These are phyloP conservation scores for Malassezia equina DNA, from an alignment of 1,284 basidiomycete genomes.

Conservation along the genomic window DNA sequence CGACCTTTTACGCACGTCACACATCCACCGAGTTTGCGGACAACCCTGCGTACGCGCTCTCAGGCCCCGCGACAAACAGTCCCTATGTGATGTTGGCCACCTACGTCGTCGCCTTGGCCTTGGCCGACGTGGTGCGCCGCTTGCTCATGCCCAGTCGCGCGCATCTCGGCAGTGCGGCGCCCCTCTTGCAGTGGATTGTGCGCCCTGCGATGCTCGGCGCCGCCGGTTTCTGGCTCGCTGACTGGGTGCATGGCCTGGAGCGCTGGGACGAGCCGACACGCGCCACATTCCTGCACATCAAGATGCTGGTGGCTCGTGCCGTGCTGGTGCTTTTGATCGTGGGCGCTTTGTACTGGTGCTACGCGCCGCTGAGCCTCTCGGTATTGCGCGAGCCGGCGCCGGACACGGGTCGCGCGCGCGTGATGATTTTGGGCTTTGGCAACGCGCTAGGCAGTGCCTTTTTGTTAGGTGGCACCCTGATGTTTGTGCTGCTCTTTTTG, in stretches of 20 bases:
- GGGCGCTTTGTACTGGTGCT: conserved; percentile 29
- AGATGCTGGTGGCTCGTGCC: conserved; percentile 21
- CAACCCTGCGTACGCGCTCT: conserved; percentile 16
- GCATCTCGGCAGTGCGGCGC: conserved; percentile 26
- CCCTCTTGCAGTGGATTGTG: conserved; percentile 30
- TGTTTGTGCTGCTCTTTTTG: conserved; percentile 59
- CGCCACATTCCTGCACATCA: conserved; percentile 20
- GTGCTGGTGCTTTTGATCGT: conserved; percentile 21
- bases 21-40: conserved; percentile 16
- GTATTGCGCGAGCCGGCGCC: conserved; percentile 18
- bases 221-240: conserved; percentile 34
- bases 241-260: conserved; percentile 22
- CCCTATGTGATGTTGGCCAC: conserved; percentile 20
- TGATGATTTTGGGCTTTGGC: conserved; percentile 72
- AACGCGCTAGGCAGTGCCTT: conserved; percentile 83
- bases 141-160: conserved; percentile 25
- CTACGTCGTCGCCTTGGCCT: conserved; percentile 25
- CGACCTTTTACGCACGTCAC: conserved; percentile 52
- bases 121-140: conserved; percentile 20
- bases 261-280: conserved; percentile 12
- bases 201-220: conserved; percentile 33
- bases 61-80: conserved; percentile 24
- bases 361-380: conserved; percentile 39
- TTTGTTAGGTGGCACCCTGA: conserved; percentile 65
- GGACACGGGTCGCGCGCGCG: conserved; percentile 13